Evolutionary conservation across 495 filamentous ascomycete genomes (phyloP).

Genomic region (Neurospora pannonica): DNA sequence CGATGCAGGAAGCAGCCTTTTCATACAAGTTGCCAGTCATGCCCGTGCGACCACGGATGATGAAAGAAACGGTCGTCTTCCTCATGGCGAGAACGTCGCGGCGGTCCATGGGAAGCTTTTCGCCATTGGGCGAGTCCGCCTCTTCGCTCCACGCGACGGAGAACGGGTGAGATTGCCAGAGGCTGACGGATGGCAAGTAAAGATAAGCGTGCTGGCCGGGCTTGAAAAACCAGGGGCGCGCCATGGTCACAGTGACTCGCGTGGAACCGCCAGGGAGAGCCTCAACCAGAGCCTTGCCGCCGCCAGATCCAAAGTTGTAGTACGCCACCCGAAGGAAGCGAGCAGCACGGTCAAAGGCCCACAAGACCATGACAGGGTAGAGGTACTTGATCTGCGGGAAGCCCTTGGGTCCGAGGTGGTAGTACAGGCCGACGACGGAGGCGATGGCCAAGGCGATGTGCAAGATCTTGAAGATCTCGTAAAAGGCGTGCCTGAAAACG

Average conservation of each 20-base stretch:
- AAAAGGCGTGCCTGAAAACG: conserved; percentile 76
- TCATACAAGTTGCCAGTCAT: conserved; percentile 73
- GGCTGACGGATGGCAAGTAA: conserved; percentile 67
- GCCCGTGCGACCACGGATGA: conserved; percentile 69
- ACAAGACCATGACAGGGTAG: conserved; percentile 50
- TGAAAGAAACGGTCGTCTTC: conserved; percentile 64
- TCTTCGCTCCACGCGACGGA: conserved; percentile 57
- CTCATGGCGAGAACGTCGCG: conserved; percentile 45
- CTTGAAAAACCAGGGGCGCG: conserved; percentile 63
- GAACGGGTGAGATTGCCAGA: conserved; percentile 62
- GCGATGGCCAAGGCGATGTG: conserved; percentile 62
- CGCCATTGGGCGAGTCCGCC: conserved; percentile 32
- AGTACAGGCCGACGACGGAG: conserved; percentile 56
- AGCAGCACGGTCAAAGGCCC: conserved; percentile 52
- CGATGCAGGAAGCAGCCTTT: conserved; percentile 50
- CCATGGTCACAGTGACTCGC: conserved; percentile 65
- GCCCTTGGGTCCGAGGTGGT: conserved; percentile 54
- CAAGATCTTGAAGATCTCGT: conserved; percentile 73
- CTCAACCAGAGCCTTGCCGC: conserved; percentile 50
- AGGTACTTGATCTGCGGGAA: conserved; percentile 56
- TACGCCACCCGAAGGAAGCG: conserved; percentile 48
- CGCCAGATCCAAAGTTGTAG: conserved; percentile 57
- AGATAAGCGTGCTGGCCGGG: conserved; percentile 75
- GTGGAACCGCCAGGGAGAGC: conserved; percentile 55
- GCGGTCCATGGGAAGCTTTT: conserved; percentile 47